Percentiles rank a stretch among this genome's conserved stretches.
phyloP scores from a whole-genome alignment of 345 rosid species.

The Salix koriyanagi region DNA sequence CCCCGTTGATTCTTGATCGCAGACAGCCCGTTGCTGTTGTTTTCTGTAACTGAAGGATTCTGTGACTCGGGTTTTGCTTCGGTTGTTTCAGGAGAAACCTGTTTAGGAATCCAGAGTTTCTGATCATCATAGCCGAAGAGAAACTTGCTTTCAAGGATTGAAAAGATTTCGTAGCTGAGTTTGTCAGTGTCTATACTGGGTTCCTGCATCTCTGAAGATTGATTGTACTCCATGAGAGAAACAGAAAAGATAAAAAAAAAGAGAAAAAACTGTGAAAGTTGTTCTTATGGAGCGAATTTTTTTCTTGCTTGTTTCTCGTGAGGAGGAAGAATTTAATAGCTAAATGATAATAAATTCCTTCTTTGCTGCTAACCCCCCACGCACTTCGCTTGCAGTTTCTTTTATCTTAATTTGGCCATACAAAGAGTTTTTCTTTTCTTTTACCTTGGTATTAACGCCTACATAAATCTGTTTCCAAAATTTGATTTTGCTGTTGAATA shows the following conservation, averaged over 20 bases:
- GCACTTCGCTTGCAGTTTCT: not conserved
- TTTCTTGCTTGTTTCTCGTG: not conserved
- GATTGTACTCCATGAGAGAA: conserved; percentile 32
- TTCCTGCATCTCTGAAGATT: conserved; percentile 63
- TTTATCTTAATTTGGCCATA: not conserved
- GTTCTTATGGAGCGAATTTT: not conserved
- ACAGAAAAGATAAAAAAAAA: not conserved
- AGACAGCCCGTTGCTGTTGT: conserved; percentile 13
- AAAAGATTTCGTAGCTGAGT: conserved; percentile 94
- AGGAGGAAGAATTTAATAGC: not conserved
- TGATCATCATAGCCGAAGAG: conserved; percentile 83
- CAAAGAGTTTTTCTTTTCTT: not conserved
- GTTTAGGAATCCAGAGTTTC: conserved; percentile 71
- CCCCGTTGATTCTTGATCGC: conserved; percentile 88
- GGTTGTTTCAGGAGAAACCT: conserved; percentile 25
- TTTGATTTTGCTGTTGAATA: not conserved
- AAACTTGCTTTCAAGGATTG: conserved; percentile 86
- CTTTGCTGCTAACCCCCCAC: not conserved
- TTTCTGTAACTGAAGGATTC: not conserved
- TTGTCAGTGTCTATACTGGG: conserved; percentile 96
- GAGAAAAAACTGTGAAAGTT: not conserved
- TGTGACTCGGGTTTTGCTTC: conserved; percentile 34
- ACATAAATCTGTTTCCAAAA: not conserved
- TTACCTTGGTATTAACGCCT: not conserved
- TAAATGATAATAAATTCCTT: not conserved